phyloP scores from a whole-genome alignment of 2,329 filamentous ascomycete species.

The Periconia macrospinosa region DNA sequence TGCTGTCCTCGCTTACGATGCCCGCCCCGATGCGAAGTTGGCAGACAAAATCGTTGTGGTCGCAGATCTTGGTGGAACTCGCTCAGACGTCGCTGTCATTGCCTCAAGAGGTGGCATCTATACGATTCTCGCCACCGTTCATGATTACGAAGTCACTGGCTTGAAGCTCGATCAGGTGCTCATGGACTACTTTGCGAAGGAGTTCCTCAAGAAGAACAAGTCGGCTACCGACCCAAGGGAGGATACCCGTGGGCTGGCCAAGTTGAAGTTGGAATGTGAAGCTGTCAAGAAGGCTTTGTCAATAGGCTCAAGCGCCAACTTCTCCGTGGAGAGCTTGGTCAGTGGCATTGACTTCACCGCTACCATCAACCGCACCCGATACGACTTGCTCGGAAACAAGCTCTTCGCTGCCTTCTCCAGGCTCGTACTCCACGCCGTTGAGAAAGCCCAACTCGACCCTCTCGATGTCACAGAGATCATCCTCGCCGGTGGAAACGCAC shows the following conservation, averaged over 20 bases:
- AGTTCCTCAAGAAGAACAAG: constrained; percentile 97
- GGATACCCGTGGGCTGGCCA: constrained; percentile 80
- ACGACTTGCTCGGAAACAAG: constrained; percentile 85
- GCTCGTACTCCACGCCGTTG: constrained; percentile 79
- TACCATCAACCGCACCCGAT: constrained; percentile 90
- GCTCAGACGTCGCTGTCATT: constrained; percentile 88
- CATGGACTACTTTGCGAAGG: constrained; percentile 96
- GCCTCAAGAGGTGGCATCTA: constrained; percentile 94
- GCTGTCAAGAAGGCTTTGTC: constrained; percentile 89
- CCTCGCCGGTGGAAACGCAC: constrained; percentile 85
- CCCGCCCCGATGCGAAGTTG: constrained; percentile 71
- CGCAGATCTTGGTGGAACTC: constrained; percentile 87
- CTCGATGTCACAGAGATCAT: constrained; percentile 95
- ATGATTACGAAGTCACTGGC: constrained; percentile 94
- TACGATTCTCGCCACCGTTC: constrained; percentile 87
- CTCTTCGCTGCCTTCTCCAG: constrained; percentile 86
- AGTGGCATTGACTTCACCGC: constrained; percentile 89
- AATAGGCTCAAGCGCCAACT: constrained; percentile 82
- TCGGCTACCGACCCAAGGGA: constrained; percentile 72
- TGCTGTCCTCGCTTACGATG: constrained; percentile 87
- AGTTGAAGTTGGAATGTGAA: constrained; percentile 90
- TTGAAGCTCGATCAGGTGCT: constrained; percentile 84
- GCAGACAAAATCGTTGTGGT: constrained; percentile 90
- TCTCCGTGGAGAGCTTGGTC: constrained; percentile 88
- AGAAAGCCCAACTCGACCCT: constrained; percentile 90